Evolutionary conservation across 1,139 yeast species (phyloP).

Genomic region (Kodamaea derodonti): DNA sequence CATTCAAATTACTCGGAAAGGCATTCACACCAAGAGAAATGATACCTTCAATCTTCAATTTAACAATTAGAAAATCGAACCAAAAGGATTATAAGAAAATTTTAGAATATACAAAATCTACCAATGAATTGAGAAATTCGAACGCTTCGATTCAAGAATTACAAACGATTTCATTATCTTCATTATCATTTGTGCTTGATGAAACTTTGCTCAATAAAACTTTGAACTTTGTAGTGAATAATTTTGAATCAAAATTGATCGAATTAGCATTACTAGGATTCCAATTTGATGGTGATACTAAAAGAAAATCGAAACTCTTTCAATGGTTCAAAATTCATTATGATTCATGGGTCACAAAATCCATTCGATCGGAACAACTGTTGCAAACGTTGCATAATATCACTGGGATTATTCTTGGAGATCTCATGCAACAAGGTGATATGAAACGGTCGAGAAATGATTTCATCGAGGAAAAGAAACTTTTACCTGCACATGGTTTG

Average conservation of each 20-base stretch:
- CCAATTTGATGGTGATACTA: conserved; percentile 19
- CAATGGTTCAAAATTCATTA: conserved; percentile 53
- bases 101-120: conserved; percentile 46
- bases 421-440: conserved; percentile 33
- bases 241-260: conserved; percentile 50
- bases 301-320: conserved; percentile 34
- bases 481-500: conserved; percentile 35
- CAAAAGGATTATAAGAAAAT: conserved; percentile 57
- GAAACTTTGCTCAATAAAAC: conserved; percentile 47
- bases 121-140: conserved; percentile 36
- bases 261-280: conserved; percentile 56
- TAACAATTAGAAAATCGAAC: conserved; percentile 31
- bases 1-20: conserved; percentile 21
- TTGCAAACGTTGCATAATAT: conserved; percentile 39
- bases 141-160: conserved; percentile 30
- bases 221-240: conserved; percentile 51
- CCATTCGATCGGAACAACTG: conserved; percentile 37
- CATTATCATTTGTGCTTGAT: conserved; percentile 47
- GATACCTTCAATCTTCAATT: conserved; percentile 28
- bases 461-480: conserved; percentile 30
- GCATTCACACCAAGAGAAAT: conserved; percentile 48
- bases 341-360: conserved; percentile 45
- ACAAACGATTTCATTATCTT: conserved; percentile 52
- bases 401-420: conserved; percentile 36
- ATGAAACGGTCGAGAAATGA: conserved; percentile 18